Conservation (phyloP, 208 protist species). For the Entamoeba dispar region DNA sequence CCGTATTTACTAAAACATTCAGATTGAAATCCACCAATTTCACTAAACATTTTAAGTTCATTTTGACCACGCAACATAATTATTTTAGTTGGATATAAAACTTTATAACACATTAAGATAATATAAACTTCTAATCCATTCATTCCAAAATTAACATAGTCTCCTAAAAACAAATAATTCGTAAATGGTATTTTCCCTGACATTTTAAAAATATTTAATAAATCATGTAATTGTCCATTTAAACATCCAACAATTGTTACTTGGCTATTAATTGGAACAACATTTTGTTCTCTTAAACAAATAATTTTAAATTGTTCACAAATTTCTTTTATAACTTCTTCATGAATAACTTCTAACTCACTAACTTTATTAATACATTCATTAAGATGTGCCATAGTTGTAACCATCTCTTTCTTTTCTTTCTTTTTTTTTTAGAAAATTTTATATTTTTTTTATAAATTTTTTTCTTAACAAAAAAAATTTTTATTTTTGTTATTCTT, state of each 20-base stretch:
- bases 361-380: background rate
- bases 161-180: conserved; percentile 5
- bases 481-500: background rate
- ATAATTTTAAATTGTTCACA: background rate
- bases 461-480: background rate
- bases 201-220: conserved; percentile 79
- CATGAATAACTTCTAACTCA: background rate
- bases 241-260: background rate
- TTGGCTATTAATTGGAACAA: background rate
- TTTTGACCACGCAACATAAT: conserved; percentile 30
- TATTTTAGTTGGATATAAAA: conserved; percentile 15
- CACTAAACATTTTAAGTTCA: conserved; percentile 11
- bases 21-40: conserved; percentile 21
- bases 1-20: conserved; percentile 18
- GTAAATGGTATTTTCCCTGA: conserved; percentile 41
- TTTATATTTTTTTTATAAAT: background rate
- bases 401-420: background rate
- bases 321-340: background rate
- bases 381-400: background rate
- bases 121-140: conserved; percentile 45
- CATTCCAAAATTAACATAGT: conserved; percentile 53
- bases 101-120: conserved; percentile 52
- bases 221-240: conserved; percentile 74
- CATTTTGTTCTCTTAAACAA: background rate
- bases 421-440: background rate